Evolutionary conservation across 2,329 filamentous ascomycete species (phyloP).

Genomic region (Sclerotinia minor): DNA sequence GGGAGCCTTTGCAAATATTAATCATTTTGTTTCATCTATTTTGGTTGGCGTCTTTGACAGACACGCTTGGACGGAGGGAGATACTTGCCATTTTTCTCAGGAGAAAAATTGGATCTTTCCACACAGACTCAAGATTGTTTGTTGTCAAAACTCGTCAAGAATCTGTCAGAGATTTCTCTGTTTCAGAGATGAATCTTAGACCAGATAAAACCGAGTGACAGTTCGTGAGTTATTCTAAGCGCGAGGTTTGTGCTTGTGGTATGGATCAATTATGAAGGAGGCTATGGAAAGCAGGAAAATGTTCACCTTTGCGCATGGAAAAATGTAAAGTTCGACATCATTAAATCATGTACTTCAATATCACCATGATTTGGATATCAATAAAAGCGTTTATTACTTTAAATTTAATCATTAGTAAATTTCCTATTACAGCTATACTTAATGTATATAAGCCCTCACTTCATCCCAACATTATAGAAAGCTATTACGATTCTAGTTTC

Average conservation of each 20-base stretch:
- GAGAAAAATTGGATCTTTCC: background rate
- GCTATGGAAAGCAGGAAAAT: background rate
- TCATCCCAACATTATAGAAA: background rate
- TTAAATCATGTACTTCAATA: background rate
- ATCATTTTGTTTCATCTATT: constrained; percentile 15
- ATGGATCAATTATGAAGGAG: background rate
- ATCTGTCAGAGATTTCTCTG: background rate
- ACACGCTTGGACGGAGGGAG: constrained; percentile 4
- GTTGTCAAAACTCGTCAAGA: background rate
- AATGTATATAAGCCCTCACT: background rate
- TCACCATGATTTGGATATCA: background rate
- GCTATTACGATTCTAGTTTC: background rate
- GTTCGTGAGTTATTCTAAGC: background rate
- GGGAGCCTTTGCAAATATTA: constrained; percentile 44
- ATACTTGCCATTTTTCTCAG: constrained; percentile 11
- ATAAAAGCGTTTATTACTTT: no score
- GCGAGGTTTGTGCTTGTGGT: background rate
- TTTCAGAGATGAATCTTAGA: background rate
- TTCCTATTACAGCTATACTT: background rate
- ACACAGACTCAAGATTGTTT: background rate
- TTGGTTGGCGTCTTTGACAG: background rate
- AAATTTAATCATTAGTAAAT: background rate
- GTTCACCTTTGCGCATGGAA: background rate
- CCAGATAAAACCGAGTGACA: background rate
- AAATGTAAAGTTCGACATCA: background rate